A percentile compares a stretch with the other conserved stretches of the same genome.
Evolutionary conservation across 306 rosid species (phyloP).

Genomic region (Arachis stenosperma): DNA sequence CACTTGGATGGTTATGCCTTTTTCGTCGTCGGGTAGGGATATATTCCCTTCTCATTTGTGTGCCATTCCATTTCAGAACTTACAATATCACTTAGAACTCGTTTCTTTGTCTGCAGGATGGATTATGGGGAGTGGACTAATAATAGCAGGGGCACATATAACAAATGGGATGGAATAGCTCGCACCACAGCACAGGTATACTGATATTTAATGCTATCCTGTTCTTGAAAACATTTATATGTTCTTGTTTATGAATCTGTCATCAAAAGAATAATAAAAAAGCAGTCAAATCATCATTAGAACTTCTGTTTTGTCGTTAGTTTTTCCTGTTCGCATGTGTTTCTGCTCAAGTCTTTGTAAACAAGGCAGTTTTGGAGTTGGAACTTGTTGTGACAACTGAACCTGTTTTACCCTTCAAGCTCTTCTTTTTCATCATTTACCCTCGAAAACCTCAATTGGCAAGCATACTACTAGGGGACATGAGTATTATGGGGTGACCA

Average conservation of each 20-base stretch:
- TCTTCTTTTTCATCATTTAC: too few relatives aligned
- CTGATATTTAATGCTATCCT: neutral
- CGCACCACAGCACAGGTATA: conserved; percentile 80
- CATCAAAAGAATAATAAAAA: neutral
- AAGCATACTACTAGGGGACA: too few relatives aligned
- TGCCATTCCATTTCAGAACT: conserved; percentile 14
- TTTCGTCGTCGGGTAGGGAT: conserved; percentile 83
- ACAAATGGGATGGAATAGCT: conserved; percentile 99
- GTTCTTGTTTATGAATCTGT: conserved; percentile 10
- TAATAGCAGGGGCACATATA: conserved; percentile 94
- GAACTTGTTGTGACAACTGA: conserved; percentile 25
- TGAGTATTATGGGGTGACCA: too few relatives aligned
- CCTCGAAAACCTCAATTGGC: too few relatives aligned
- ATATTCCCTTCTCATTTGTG: conserved; percentile 27
- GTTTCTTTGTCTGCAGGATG: conserved; percentile 68
- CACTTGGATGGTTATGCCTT: conserved; percentile 90
- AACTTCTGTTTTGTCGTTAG: conserved; percentile 13
- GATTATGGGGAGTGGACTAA: conserved; percentile 96
- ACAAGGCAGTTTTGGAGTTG: conserved; percentile 5
- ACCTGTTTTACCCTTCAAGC: neutral
- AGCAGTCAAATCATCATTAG: conserved; percentile 18
- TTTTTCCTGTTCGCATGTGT: conserved; percentile 11
- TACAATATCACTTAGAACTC: conserved; percentile 15
- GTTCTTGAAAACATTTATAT: conserved; percentile 6
- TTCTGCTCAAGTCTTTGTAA: conserved; percentile 12